These are phyloP conservation scores for Puccinia hordei DNA, from an alignment of 1,284 basidiomycete genomes.

Conservation along the genomic window DNA sequence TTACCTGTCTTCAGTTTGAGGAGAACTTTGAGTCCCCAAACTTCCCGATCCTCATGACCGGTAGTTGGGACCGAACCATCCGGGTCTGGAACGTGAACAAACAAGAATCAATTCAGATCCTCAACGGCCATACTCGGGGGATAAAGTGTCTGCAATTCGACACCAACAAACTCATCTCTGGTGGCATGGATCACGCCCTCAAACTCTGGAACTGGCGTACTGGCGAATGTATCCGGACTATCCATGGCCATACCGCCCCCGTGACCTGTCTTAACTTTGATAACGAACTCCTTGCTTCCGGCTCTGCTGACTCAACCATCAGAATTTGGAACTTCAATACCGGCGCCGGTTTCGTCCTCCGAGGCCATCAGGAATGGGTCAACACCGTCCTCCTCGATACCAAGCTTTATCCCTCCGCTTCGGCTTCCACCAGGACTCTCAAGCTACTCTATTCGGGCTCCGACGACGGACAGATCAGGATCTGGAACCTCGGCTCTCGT, in stretches of 20 bases:
- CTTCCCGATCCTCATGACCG: constrained; percentile 87
- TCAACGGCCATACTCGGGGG: constrained; percentile 87
- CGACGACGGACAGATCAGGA: constrained; percentile 87
- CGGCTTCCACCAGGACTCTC: constrained; percentile 34
- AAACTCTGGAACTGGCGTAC: constrained; percentile 98
- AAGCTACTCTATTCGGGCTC: constrained; percentile 96
- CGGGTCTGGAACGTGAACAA: constrained; percentile 97
- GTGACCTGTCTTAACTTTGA: constrained; percentile 92
- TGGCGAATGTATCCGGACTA: constrained; percentile 81
- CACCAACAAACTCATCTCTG: constrained; percentile 91
- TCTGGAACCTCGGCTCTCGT: constrained; percentile 85
- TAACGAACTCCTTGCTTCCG: constrained; percentile 84
- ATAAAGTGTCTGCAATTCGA: constrained; percentile 94
- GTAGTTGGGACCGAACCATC: constrained; percentile 92
- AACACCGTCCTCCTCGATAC: constrained; percentile 76
- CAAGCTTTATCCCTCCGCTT: constrained; percentile 18
- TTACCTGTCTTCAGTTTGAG: constrained; percentile 95
- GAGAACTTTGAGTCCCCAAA: constrained; percentile 68
- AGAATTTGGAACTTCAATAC: constrained; percentile 84
- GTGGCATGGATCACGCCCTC: constrained; percentile 92
- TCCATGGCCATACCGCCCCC: constrained; percentile 87
- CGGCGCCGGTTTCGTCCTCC: constrained; percentile 85
- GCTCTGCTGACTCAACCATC: constrained; percentile 84
- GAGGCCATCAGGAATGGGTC: constrained; percentile 95
- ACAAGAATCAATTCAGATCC: constrained; percentile 76